Conservation (phyloP, 345 rosid genomes). For the Streptanthus diversifolius region DNA sequence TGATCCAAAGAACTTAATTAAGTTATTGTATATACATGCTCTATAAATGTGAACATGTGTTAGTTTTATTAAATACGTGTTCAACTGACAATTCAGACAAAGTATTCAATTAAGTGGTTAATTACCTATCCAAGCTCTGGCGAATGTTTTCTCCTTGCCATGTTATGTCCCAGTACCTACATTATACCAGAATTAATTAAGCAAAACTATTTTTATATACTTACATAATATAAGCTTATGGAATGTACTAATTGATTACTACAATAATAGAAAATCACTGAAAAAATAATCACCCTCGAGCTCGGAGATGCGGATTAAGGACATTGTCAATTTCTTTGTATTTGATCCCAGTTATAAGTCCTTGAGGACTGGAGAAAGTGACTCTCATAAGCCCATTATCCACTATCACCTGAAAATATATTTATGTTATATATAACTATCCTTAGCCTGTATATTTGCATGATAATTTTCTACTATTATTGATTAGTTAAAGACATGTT, state of each 20-base stretch:
- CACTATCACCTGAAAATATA: slow-evolving; percentile 53
- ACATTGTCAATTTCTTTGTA: slow-evolving; percentile 64
- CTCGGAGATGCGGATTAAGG: slow-evolving; percentile 38
- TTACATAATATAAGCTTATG: neutral
- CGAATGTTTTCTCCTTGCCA: slow-evolving; percentile 21
- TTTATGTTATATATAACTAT: neutral
- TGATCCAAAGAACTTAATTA: no score
- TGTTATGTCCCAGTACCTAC: slow-evolving; percentile 38
- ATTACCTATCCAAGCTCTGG: slow-evolving; percentile 24
- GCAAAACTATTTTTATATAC: neutral
- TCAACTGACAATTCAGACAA: slow-evolving; percentile 8
- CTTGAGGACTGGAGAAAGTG: slow-evolving; percentile 59
- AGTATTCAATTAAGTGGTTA: neutral
- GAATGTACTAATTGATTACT: neutral
- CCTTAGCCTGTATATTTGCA: neutral
- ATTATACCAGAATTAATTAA: neutral
- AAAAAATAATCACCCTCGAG: slow-evolving; percentile 22
- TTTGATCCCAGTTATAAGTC: slow-evolving; percentile 52
- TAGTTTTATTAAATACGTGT: neutral
- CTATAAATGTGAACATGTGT: slow-evolving; percentile 3
- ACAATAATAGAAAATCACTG: neutral
- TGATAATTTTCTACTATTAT: neutral
- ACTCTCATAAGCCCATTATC: slow-evolving; percentile 71
- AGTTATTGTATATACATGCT: neutral
- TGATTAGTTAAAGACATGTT: neutral